Base-by-base conservation (phyloP, 2,329 filamentous ascomycete species). In the Domatiomyces catenatus region DNA sequence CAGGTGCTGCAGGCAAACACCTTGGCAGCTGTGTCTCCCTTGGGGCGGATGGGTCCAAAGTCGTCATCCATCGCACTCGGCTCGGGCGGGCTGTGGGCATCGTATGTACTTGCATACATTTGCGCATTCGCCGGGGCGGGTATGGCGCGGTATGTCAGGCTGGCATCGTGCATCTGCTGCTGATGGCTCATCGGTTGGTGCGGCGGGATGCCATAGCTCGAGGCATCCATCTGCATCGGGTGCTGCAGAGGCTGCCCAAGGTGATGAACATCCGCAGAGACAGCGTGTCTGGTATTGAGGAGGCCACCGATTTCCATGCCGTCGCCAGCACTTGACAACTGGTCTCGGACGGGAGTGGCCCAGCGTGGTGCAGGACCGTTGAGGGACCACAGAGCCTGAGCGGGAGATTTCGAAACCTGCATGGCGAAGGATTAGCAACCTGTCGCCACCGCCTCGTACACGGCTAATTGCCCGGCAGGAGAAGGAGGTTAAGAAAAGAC, bases 1-100 rank as follows among this genome's bases (percentile, higher is more conserved):
- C 92, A 98, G 2, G 84, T 90, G 56, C 81, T 84, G 70, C 92
- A 98, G 19, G 87, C 83, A 63, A 92, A 95, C 1, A 86, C 81
- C 69, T 95, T 85, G 8, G 77, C 75, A 26, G 76, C 72, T 32
- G 59, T 74, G 64, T 66, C 71, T 63, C 54, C 58, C 42, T 62
- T 62, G n/a, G 62, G 60, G 68, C 71, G 68, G 48, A 67, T 62
- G 59, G 67, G 65, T 58, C 65, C 67, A 61, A 55, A 61, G 54
- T 62, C 66, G 57, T 61, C 65, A 61, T 63, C 71, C 47, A 71
- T 61, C n/a, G 49, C 43, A 18, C 12, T 18, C 26, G 22, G 17
- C 26, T 47, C 20, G 42, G 36, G 48, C n/a, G 54, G 54, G 45
- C 28, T 54, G 28, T 56, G 50, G 12, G 55, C 50, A 28, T 55